Evolutionary conservation across 2,329 filamentous ascomycete species (phyloP).

Genomic region (Phyllosticta citriasiana): DNA sequence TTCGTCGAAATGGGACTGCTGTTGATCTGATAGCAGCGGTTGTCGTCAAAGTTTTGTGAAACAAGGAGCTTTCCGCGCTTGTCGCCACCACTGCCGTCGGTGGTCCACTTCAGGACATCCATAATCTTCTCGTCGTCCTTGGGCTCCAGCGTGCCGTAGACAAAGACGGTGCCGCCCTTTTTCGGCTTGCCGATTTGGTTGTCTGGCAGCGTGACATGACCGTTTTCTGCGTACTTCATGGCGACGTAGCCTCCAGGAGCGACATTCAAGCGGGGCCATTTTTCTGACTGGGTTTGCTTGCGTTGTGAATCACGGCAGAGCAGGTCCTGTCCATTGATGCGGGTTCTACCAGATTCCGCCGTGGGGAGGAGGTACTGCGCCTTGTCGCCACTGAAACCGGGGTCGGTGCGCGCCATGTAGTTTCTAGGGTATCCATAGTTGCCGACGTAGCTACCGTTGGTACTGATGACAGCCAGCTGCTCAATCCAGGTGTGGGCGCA

Average conservation of each 20-base stretch:
- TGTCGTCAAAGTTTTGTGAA: slow-evolving; percentile 77
- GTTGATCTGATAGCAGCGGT: slow-evolving; percentile 78
- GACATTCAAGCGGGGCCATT: slow-evolving; percentile 53
- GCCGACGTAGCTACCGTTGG: slow-evolving; percentile 64
- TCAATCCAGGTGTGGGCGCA: slow-evolving; percentile 71
- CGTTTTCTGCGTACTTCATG: slow-evolving; percentile 42
- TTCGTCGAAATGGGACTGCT: slow-evolving; percentile 44
- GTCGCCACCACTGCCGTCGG: slow-evolving; percentile 71
- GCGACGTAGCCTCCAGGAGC: slow-evolving; percentile 38
- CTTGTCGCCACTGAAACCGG: slow-evolving; percentile 51
- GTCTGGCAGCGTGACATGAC: slow-evolving; percentile 36
- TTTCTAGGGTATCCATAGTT: slow-evolving; percentile 65
- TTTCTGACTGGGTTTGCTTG: slow-evolving; percentile 42
- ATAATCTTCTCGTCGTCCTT: slow-evolving; percentile 47
- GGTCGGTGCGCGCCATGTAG: slow-evolving; percentile 48
- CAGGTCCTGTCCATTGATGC: slow-evolving; percentile 41
- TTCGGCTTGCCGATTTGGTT: slow-evolving; percentile 32
- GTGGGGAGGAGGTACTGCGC: slow-evolving; percentile 56
- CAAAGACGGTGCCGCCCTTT: slow-evolving; percentile 36
- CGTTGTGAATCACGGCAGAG: slow-evolving; percentile 58
- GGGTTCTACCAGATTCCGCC: slow-evolving; percentile 29
- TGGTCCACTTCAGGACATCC: slow-evolving; percentile 70
- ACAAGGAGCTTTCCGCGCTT: slow-evolving; percentile 65
- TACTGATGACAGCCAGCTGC: slow-evolving; percentile 57
- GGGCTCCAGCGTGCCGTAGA: slow-evolving; percentile 40